phyloP scores from a whole-genome alignment of 768 basidiomycete genomes.

The Pleurotus sapidus region DNA sequence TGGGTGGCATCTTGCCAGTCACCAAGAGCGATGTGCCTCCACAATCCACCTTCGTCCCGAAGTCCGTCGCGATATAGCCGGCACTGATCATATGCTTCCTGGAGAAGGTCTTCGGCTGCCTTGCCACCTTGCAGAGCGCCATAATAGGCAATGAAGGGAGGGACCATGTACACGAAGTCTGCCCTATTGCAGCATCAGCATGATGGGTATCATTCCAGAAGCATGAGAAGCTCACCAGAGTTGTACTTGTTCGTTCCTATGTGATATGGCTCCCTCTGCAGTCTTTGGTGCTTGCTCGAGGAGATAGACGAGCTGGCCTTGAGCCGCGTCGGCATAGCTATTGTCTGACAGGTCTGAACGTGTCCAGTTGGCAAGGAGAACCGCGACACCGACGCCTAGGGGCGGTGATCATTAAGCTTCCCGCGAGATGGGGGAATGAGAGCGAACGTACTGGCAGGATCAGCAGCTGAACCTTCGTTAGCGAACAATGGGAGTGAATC shows the following conservation, averaged over 20 bases:
- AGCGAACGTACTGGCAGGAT: conserved; percentile 49
- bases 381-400: conserved; percentile 48
- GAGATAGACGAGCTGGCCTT: conserved; percentile 46
- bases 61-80: conserved; percentile 55
- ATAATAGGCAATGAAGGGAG: conserved; percentile 66
- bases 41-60: conserved; percentile 44
- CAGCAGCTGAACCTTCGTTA: conserved; percentile 51
- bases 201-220: not conserved
- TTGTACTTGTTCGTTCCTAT: conserved; percentile 49
- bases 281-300: conserved; percentile 41
- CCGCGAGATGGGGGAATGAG: not conserved
- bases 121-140: conserved; percentile 43
- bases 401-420: conserved; percentile 1
- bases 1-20: conserved; percentile 42
- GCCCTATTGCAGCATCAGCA: conserved; percentile 33
- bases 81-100: conserved; percentile 54
- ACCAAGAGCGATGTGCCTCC: conserved; percentile 55
- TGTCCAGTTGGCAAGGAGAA: conserved; percentile 54
- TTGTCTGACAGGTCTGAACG: conserved; percentile 27
- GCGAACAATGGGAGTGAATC: conserved; percentile 38
- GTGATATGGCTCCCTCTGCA: conserved; percentile 55
- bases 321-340: conserved; percentile 39
- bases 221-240: conserved; percentile 37
- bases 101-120: conserved; percentile 32
- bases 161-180: conserved; percentile 61